Base-by-base conservation (phyloP, 2,329 filamentous ascomycete species). In the Curvularia verruculosa region DNA sequence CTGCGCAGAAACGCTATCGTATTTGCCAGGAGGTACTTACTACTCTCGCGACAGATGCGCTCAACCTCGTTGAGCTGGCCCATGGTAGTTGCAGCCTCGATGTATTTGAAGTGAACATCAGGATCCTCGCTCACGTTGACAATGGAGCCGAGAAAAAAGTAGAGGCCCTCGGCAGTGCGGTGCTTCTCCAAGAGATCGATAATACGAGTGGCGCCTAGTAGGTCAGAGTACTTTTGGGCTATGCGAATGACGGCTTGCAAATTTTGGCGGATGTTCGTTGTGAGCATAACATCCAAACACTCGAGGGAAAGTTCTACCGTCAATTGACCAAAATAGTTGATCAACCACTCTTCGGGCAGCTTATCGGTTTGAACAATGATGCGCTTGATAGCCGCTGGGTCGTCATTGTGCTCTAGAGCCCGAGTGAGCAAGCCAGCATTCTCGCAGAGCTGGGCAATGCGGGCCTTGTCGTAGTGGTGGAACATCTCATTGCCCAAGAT, bases 401-500 rank as follows among this genome's bases (percentile, higher is more conserved):
- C 93, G 70, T 98, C 92, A 68, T 96, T 96, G 67, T 97, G 91
- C 80, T 99, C 96, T 61, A 99, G 78, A 21, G 95, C 95, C 46
- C 81, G 75, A 10, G 80, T 80, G 21, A 81, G 68, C 53, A 99
- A 86, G 50, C 93, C 92, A 50, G 93, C 93, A 75, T 96, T 90
- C 80, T 99, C 95, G 75, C 95, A 99, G 52, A 99, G 85, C 64
- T 89, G 86, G 23, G 94, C 91, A 77, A 99, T 91, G 63, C 92
- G 89, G 44, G 87, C 80, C 81, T 91, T 96, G 80, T 99, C 95
- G 72, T 96, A 99, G 80, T 99, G 87, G 0, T 92, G 92, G 79
- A 99, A 98, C 90, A 99, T 97, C 70, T 98, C 92, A 71, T 99
- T 99, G 65, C 94, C 91, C 39, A 99, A 86, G 66, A 99, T 99